phyloP scores from a whole-genome alignment of 2,329 filamentous ascomycete species.

The Paecilomyces niveus region DNA sequence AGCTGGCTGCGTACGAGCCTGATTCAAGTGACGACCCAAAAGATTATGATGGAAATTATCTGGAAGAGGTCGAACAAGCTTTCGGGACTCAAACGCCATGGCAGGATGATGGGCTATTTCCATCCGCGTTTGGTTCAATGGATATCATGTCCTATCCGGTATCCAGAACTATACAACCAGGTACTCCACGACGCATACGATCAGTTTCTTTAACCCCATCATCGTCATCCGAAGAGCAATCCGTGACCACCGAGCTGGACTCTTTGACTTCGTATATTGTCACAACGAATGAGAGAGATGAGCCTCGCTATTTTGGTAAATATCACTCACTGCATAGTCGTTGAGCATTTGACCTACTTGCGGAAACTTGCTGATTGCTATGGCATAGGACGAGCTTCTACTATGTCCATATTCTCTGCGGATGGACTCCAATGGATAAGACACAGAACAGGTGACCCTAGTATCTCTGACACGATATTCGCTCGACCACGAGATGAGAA shows the following conservation, averaged over 20 bases:
- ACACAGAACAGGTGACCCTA: constrained; percentile 83
- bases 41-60: constrained; percentile 1
- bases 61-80: background rate
- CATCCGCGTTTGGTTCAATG: background rate
- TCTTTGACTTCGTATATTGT: constrained; percentile 66
- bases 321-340: background rate
- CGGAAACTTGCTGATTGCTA: constrained; percentile 12
- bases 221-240: constrained; percentile 2
- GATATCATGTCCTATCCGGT: background rate
- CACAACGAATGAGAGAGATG: constrained; percentile 79
- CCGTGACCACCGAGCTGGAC: constrained; percentile 5
- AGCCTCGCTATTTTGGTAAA: constrained; percentile 84
- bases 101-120: background rate
- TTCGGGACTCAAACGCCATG: background rate
- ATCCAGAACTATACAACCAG: background rate
- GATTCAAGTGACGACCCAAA: constrained; percentile 6
- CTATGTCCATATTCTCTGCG: constrained; percentile 92
- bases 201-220: constrained; percentile 10
- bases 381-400: constrained; percentile 70
- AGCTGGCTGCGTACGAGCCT: constrained; percentile 8
- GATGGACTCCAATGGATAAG: constrained; percentile 97
- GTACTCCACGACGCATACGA: background rate
- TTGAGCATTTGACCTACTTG: background rate
- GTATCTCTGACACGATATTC: constrained; percentile 81
- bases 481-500: constrained; percentile 75